A percentile compares a stretch with the other conserved stretches of the same genome.
Conservation (phyloP, 108 stramenopile species). For the Skeletonema menzelii region DNA sequence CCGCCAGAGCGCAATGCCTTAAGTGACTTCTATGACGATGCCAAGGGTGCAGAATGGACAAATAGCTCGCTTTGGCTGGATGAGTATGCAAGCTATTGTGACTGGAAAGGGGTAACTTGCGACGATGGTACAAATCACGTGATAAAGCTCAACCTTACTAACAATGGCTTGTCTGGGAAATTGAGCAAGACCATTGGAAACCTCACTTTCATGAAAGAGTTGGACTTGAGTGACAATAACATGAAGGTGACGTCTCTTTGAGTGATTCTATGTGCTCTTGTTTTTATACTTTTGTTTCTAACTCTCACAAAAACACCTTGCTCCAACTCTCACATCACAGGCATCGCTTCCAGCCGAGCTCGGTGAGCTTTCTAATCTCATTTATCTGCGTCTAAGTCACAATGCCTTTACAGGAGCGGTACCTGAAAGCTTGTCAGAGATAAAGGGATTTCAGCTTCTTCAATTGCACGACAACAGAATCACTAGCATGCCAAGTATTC, state of each 20-base stretch:
- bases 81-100: background rate
- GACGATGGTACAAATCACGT: background rate
- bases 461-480: too few relatives aligned
- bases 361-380: too few relatives aligned
- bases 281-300: too few relatives aligned
- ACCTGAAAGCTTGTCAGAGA: too few relatives aligned
- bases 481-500: too few relatives aligned
- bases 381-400: too few relatives aligned
- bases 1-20: background rate
- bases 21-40: background rate
- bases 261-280: background rate
- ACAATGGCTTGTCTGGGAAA: conserved; percentile 43
- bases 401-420: too few relatives aligned
- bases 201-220: conserved; percentile 38
- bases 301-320: too few relatives aligned
- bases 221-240: conserved; percentile 58
- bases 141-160: conserved; percentile 9
- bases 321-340: too few relatives aligned
- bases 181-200: conserved; percentile 54
- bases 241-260: conserved; percentile 8
- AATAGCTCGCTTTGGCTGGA: background rate
- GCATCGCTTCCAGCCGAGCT: too few relatives aligned
- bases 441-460: too few relatives aligned
- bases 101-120: conserved; percentile 11
- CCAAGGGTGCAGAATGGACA: conserved; percentile 6